A percentile compares a stretch with the other conserved stretches of the same genome.
Evolutionary conservation across 148 eudicot genomes (phyloP).

Genomic region (Rhododendron williamsianum): DNA sequence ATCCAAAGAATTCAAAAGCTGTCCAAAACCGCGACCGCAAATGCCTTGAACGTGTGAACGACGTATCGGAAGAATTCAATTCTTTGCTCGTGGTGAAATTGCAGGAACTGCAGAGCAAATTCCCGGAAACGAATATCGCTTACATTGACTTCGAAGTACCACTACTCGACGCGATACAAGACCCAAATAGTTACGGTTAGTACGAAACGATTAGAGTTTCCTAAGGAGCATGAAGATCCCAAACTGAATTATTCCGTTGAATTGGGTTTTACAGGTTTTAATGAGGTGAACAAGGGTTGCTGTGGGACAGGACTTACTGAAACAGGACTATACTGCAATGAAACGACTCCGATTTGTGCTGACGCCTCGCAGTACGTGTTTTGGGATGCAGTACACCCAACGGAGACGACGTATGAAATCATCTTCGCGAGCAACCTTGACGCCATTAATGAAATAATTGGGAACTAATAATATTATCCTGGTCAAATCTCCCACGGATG

Average conservation of each 20-base stretch:
- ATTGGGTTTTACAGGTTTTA: not conserved
- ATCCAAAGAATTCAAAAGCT: not conserved
- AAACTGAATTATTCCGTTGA: not conserved
- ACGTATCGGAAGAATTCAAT: not conserved
- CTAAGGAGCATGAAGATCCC: not conserved
- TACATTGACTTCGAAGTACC: slow-evolving; percentile 2
- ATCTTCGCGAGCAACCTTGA: not conserved
- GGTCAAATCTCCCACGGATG: not conserved
- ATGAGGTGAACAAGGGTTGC: slow-evolving; percentile 1
- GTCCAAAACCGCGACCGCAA: not conserved
- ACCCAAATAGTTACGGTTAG: not conserved
- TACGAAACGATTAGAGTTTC: not conserved
- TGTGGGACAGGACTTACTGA: not conserved
- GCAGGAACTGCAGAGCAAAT: not conserved
- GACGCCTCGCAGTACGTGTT: not conserved
- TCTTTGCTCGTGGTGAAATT: not conserved
- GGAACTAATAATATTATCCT: not conserved
- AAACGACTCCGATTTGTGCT: not conserved
- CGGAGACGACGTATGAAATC: not conserved
- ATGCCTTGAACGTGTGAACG: not conserved
- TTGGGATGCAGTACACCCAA: not conserved
- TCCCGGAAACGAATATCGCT: not conserved
- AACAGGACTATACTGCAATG: not conserved
- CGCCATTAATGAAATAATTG: not conserved
- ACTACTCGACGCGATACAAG: not conserved